Evolutionary conservation across 2,329 filamentous ascomycete species (phyloP).

Genomic region (Arthroderma sp.): DNA sequence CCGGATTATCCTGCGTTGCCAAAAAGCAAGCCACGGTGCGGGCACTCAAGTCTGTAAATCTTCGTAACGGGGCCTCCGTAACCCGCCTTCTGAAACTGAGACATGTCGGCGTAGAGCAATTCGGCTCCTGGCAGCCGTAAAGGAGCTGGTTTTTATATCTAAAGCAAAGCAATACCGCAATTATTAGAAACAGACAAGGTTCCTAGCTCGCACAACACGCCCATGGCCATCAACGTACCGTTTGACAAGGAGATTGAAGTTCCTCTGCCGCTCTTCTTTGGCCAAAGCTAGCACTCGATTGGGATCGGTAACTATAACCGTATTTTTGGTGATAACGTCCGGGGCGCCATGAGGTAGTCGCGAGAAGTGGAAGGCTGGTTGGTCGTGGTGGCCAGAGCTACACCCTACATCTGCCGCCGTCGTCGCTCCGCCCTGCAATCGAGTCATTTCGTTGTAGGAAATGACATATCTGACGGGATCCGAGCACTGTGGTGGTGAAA

Average conservation of each 20-base stretch:
- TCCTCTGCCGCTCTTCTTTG: slow-evolving; percentile 27
- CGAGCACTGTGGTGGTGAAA: too few relatives aligned
- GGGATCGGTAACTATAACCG: slow-evolving; percentile 26
- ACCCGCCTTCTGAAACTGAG: slow-evolving; percentile 62
- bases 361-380: slow-evolving; percentile 20
- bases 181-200: slow-evolving; percentile 6
- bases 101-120: slow-evolving; percentile 65
- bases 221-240: slow-evolving; percentile 35
- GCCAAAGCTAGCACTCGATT: slow-evolving; percentile 25
- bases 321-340: slow-evolving; percentile 26
- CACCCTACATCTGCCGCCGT: slow-evolving; percentile 19
- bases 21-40: slow-evolving; percentile 68
- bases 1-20: slow-evolving; percentile 65
- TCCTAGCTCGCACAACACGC: not conserved
- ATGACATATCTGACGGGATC: slow-evolving; percentile 16
- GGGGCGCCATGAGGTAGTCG: slow-evolving; percentile 30
- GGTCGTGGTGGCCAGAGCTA: slow-evolving; percentile 15
- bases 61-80: slow-evolving; percentile 55
- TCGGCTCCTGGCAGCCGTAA: slow-evolving; percentile 57
- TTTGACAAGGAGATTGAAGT: slow-evolving; percentile 50
- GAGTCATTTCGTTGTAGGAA: slow-evolving; percentile 23
- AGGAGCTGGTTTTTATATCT: slow-evolving; percentile 75
- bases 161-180: not conserved
- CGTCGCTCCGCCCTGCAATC: slow-evolving; percentile 28
- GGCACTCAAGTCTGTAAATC: slow-evolving; percentile 70